phyloP scores from a whole-genome alignment of 331 rosid species.

The Malus hybrid region DNA sequence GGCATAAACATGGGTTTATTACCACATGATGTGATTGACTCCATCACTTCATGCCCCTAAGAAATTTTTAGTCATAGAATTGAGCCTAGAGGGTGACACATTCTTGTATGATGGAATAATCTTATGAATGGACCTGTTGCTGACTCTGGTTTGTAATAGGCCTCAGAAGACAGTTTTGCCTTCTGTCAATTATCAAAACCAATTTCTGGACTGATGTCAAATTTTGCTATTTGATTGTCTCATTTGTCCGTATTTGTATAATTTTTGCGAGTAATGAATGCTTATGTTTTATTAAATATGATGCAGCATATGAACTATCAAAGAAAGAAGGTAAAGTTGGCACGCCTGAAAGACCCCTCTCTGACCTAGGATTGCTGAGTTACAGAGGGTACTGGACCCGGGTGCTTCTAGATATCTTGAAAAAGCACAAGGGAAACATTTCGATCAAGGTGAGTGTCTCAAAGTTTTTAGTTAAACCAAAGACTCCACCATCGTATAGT shows the following conservation, averaged over 20 bases:
- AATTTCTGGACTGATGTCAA: background rate
- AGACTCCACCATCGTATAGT: background rate
- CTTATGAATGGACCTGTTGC: background rate
- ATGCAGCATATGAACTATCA: constrained; percentile 93
- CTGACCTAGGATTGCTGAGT: constrained; percentile 92
- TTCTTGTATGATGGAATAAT: background rate
- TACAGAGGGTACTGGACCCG: constrained; percentile 99
- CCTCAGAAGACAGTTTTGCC: background rate
- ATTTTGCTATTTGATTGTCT: background rate
- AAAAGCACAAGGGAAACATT: constrained; percentile 92
- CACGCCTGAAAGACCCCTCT: constrained; percentile 97
- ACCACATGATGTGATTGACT: no score
- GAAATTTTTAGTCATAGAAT: background rate
- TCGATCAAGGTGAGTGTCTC: constrained; percentile 68
- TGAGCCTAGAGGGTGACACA: background rate
- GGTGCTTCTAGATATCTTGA: constrained; percentile 88
- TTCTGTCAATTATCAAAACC: background rate
- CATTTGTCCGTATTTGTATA: background rate
- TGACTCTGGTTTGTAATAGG: background rate
- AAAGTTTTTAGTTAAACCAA: background rate
- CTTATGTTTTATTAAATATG: constrained; percentile 23
- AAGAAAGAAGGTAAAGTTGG: constrained; percentile 98
- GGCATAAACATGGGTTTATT: background rate
- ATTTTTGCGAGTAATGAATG: background rate
- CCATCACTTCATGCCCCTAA: no score